phyloP scores from a whole-genome alignment of 208 protist genomes.

The Hexamita inflata region DNA sequence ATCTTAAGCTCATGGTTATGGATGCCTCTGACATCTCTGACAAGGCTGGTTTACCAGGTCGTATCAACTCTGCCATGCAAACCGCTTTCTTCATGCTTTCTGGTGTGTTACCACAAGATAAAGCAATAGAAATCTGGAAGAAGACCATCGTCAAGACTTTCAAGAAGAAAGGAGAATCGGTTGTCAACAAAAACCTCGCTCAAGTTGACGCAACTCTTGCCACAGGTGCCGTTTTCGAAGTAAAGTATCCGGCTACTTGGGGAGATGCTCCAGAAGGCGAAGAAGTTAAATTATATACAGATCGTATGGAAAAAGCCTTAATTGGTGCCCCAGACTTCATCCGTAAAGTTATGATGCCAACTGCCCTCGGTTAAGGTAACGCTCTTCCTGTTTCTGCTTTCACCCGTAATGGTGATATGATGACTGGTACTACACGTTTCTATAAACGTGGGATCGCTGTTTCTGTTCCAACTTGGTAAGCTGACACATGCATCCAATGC shows the following conservation, averaged over 20 bases:
- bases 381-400: conserved; percentile 5
- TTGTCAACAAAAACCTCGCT: conserved; percentile 50
- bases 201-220: conserved; percentile 34
- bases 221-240: conserved; percentile 10
- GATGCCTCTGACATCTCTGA: conserved; percentile 49
- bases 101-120: conserved; percentile 46
- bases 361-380: not conserved
- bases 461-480: conserved; percentile 49
- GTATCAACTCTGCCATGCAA: conserved; percentile 61
- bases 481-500: conserved; percentile 57
- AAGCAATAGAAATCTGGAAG: conserved; percentile 49
- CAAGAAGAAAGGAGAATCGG: conserved; percentile 44
- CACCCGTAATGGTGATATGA: not conserved
- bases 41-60: conserved; percentile 35
- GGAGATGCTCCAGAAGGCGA: not conserved
- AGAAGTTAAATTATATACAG: not conserved
- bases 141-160: conserved; percentile 52
- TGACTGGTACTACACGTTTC: conserved; percentile 39
- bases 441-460: conserved; percentile 53
- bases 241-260: conserved; percentile 38
- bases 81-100: conserved; percentile 57
- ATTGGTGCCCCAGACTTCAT: conserved; percentile 14
- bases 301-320: not conserved
- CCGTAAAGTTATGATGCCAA: conserved; percentile 20
- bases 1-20: conserved; percentile 44